Base-by-base conservation (phyloP, 768 basidiomycete species). In the Lentinula sp. region DNA sequence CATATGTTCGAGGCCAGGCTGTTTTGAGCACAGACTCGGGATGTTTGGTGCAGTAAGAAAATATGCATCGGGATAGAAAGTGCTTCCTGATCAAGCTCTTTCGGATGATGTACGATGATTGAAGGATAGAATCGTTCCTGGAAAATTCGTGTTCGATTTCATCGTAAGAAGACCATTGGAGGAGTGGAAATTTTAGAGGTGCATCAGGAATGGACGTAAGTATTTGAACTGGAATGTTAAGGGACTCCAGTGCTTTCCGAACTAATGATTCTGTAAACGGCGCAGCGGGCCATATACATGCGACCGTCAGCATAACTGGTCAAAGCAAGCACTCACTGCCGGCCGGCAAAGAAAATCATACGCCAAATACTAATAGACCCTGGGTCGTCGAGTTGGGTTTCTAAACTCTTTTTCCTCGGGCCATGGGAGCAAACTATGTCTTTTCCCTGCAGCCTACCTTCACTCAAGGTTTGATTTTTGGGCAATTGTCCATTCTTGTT, bases 71-170 rank as follows among this genome's bases (percentile, higher is more conserved):
- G 4, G 93, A 88, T 2, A 99, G 80, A 70, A 88, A 95, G 69
- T 97, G 93, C 72, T 98, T 98, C 59, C 97, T 85, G 64, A 98
- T 98, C 59, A 99, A 80, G 39, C 90, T 88, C 72, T 98, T 97
- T 62, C 95, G 84, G 69, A 95, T 93, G 13, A 85, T 88, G 69
- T 95, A 95, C 39, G 87, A 88, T 8, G 91, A 95, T 0, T 92
- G 82, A 37, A 95, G 79, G 41, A 86, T 80, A 18, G 69, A 67
- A 23, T 76, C 66, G 10, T 80, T 81, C 48, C 81, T 69, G 7
- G 75, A 66, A 63, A 84, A 81, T 9, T 87, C 87, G 33, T 87
- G 79, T 65, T 85, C 83, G 60, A 96, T 83, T 46, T 79, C 81
- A 69, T 98, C 95, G 77, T 98, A 98, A 28, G 90, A 85, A 18